Evolutionary conservation across 371 early-diverging fungal species (phyloP).

Genomic region (Polyrhizophydium stewartii): DNA sequence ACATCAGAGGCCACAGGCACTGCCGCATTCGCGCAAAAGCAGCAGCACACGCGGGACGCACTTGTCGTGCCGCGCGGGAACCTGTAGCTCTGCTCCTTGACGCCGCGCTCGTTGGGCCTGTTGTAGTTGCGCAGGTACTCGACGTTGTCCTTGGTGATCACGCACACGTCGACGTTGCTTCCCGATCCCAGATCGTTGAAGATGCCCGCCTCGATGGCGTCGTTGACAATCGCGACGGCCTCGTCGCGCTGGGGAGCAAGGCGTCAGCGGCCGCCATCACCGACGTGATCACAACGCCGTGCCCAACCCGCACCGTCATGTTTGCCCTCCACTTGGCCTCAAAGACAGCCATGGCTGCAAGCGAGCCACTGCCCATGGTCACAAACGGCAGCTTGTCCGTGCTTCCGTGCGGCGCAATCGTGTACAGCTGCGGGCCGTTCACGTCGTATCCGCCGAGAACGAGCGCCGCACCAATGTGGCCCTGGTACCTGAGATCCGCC

Average conservation of each 20-base stretch:
- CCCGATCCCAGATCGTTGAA: slow-evolving; percentile 99
- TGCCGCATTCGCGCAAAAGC: neutral
- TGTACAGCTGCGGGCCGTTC: slow-evolving; percentile 89
- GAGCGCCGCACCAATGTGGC: slow-evolving; percentile 96
- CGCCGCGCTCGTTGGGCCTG: slow-evolving; percentile 84
- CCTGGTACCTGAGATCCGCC: slow-evolving; percentile 73
- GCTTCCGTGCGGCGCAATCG: slow-evolving; percentile 96
- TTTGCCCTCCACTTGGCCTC: slow-evolving; percentile 84
- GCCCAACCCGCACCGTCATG: slow-evolving; percentile 60
- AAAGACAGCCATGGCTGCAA: slow-evolving; percentile 97
- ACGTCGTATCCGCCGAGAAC: slow-evolving; percentile 96
- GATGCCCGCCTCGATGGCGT: slow-evolving; percentile 98
- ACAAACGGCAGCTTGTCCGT: slow-evolving; percentile 95
- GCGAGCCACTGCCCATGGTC: slow-evolving; percentile 94
- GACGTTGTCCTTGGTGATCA: slow-evolving; percentile 78
- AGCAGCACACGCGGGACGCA: slow-evolving; percentile 3
- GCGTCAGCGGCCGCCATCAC: neutral
- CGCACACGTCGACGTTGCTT: slow-evolving; percentile 95
- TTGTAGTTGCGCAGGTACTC: slow-evolving; percentile 84
- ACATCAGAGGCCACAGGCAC: too few relatives aligned
- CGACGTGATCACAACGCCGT: neutral
- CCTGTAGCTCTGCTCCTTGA: slow-evolving; percentile 79
- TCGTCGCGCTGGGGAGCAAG: slow-evolving; percentile 69
- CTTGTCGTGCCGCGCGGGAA: slow-evolving; percentile 35
- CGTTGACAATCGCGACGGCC: slow-evolving; percentile 89